Evolutionary conservation across 2,329 filamentous ascomycete genomes (phyloP), one percentile per base, ranked within the genome.

Genomic region (Claviceps spartinae): DNA sequence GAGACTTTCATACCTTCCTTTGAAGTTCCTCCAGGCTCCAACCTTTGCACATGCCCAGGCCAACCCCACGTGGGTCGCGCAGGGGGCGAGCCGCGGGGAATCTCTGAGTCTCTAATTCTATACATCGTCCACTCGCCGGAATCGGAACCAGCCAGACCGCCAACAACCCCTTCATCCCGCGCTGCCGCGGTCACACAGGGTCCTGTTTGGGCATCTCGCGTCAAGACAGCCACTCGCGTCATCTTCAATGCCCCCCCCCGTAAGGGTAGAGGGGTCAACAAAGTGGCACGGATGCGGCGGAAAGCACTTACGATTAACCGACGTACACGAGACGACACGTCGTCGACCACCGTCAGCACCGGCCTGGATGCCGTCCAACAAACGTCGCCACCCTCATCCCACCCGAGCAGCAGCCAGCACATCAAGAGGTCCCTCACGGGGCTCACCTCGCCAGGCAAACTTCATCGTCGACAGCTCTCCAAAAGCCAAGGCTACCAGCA

Each of bases 341-440:
- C 54, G 43, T 34, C 30, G 30, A 55, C 51, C 47, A 53, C 55
- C 47, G 52, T 52, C 24, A 36, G 47, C 45, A 43, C 38, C 20
- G 48, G 48, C 38, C 24, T 42, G 43, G 52, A 50, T n/a, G 48
- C 38, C n/a, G 20, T 26, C n/a, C 24, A 48, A 37, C 53, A 47
- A 37, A 2, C 48, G 13, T 40, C 42, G 42, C 36, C 44, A 16
- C 45, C 57, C 24, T 44, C 55, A 24, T 46, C 55, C 30, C 60
- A 59, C 50, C 56, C 60, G 26, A 59, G 58, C 61, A 58, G 61
- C 63, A 72, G 72, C 54, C 78, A 79, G 58, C 75, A 77, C 58
- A 68, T 79, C 54, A 75, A 71, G 54, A 73, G 76, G 37, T 82
- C 79, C 47, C 71, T 80, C 54, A 74, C 73, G 45, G 77, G 80